These are phyloP conservation scores for Dendrobium catenatum DNA, from an alignment of 106 monocot species.

Conservation along the genomic window DNA sequence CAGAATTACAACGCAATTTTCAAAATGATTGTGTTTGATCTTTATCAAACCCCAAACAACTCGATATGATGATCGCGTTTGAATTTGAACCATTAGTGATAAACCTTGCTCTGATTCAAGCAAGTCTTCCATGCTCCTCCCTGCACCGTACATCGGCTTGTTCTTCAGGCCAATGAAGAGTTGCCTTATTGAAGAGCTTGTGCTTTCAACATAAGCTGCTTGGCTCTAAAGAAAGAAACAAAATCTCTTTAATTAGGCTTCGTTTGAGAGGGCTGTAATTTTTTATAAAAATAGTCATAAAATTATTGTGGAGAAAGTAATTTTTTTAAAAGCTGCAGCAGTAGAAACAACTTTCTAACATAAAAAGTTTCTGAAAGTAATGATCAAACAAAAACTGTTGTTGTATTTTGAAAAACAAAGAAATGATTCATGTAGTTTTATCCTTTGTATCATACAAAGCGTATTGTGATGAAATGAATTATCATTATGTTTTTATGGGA, in stretches of 20 bases:
- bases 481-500: too few relatives aligned
- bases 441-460: too few relatives aligned
- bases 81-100: slow-evolving; percentile 26
- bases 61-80: slow-evolving; percentile 27
- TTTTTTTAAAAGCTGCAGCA: too few relatives aligned
- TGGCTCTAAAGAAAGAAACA: not conserved
- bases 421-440: too few relatives aligned
- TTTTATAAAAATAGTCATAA: too few relatives aligned
- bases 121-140: slow-evolving; percentile 65
- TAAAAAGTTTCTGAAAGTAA: too few relatives aligned
- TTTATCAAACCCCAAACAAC: slow-evolving; percentile 40
- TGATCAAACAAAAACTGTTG: too few relatives aligned
- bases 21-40: slow-evolving; percentile 23
- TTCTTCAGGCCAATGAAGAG: slow-evolving; percentile 32
- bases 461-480: too few relatives aligned
- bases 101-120: slow-evolving; percentile 47
- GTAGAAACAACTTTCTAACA: too few relatives aligned
- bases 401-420: too few relatives aligned
- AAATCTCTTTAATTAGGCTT: not conserved
- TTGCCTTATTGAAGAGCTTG: slow-evolving; percentile 3
- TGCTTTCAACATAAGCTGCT: slow-evolving; percentile 24
- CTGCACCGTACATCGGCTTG: slow-evolving; percentile 71
- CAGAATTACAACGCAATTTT: slow-evolving; percentile 37
- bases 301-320: too few relatives aligned
- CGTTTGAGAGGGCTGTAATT: too few relatives aligned